Evolutionary conservation across 176 grass and related monocot genomes (phyloP), one percentile per base, ranked within the genome.

Genomic region (Triticum dicoccoides): DNA sequence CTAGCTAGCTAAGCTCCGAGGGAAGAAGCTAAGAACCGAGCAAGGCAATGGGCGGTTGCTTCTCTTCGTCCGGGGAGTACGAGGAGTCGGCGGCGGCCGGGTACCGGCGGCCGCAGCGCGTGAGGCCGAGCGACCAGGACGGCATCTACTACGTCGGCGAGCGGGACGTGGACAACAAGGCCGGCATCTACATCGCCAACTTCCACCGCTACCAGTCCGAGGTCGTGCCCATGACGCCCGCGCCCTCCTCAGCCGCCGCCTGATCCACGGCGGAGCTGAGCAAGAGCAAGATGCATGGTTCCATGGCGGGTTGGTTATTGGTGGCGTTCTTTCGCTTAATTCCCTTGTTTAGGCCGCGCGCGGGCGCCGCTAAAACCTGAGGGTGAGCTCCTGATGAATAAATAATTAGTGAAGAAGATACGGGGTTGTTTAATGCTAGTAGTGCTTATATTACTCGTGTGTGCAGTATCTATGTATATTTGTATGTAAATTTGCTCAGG

Each of bases 71-170:
- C 29, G 45, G 5, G 9, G 45, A 47, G 27, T 6, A 59, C 37
- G 80, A 83, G 24, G 70, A 41, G 73, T 27, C 71, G n/a, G 70
- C 39, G 42, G 42, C 42, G 13, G 44, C 42, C 21, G 71, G 49
- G 13, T 37, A 35, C 61, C 75, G 70, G 23, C 32, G 33, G 25
- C 37, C 14, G 11, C 12, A 11, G 51, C 32, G 69, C 8, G 85
- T 91, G 76, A 58, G 77, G 51, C 89, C 89, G 15, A 91, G 81
- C 81, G 85, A 91, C 81, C 61, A 88, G 29, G 89, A 91, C 77
- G 89, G 89, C 47, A 10, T 25, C 69, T 85, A 79, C 78, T 80
- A 25, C 71, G 88, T 81, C 15, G 83, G 83, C 30, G 80, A 83
- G 39, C 64, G 70, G 21, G 69, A 88, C 77, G 86, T 91, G 4